A percentile compares a stretch with the other conserved stretches of the same genome.
phyloP scores from a whole-genome alignment of 176 grass and related monocot genomes.

The Musa schizocarpa region DNA sequence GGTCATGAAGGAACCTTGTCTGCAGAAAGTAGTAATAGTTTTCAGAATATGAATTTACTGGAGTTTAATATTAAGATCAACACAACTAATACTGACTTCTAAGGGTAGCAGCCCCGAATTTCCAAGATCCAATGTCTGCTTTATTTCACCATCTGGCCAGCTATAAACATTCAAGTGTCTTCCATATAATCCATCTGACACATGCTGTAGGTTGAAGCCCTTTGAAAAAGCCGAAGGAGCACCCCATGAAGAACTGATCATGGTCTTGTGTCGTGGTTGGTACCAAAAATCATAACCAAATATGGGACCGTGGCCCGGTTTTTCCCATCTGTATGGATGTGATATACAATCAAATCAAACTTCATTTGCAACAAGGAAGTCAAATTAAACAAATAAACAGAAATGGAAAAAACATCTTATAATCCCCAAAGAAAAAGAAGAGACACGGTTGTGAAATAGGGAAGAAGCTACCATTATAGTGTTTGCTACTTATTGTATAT shows the following conservation, averaged over 20 bases:
- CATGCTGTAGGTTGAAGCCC: slow-evolving; percentile 77
- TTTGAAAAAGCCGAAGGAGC: slow-evolving; percentile 61
- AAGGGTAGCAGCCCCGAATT: slow-evolving; percentile 61
- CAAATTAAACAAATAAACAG: neutral
- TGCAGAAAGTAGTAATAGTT: slow-evolving; percentile 23
- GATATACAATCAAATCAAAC: neutral
- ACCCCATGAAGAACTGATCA: slow-evolving; percentile 96
- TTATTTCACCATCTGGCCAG: slow-evolving; percentile 87
- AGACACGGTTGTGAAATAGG: no score
- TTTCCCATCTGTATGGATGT: slow-evolving; percentile 62
- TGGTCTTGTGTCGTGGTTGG: slow-evolving; percentile 81
- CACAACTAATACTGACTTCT: slow-evolving; percentile 35
- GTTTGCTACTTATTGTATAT: no score
- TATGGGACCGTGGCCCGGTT: slow-evolving; percentile 59
- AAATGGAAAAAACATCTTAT: neutral
- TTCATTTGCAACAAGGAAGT: neutral
- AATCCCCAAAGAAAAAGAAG: no score
- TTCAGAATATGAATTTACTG: slow-evolving; percentile 1
- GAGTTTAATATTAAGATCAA: neutral
- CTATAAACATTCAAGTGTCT: slow-evolving; percentile 81
- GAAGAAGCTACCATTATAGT: no score
- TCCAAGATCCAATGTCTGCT: slow-evolving; percentile 70
- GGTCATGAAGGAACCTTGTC: slow-evolving; percentile 94
- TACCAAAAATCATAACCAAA: slow-evolving; percentile 99
- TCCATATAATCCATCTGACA: slow-evolving; percentile 81